Evolutionary conservation across 371 early-diverging fungal species (phyloP).

Genomic region (Lichtheimia hyalospora): DNA sequence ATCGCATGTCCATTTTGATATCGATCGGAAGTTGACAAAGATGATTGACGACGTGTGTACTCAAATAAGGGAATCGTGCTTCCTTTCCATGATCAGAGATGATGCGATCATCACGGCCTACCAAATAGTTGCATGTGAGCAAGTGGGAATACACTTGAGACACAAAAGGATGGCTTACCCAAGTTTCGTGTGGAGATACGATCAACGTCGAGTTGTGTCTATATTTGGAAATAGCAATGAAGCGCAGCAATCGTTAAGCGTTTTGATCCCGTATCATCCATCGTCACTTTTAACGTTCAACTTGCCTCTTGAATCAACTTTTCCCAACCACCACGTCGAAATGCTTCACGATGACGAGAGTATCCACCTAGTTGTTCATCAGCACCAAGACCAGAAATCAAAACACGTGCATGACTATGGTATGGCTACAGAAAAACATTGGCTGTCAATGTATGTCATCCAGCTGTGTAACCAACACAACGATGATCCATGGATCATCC

Average conservation of each 20-base stretch:
- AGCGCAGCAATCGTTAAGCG: no score
- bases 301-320: constrained; percentile 66
- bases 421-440: constrained; percentile 27
- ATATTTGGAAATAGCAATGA: background rate
- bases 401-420: constrained; percentile 69
- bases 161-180: constrained; percentile 29
- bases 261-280: no score
- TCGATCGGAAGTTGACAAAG: constrained; percentile 73
- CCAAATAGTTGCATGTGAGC: background rate
- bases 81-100: constrained; percentile 88
- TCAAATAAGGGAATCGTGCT: constrained; percentile 89
- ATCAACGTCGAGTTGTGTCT: constrained; percentile 83
- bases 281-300: no score
- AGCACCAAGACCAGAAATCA: constrained; percentile 93
- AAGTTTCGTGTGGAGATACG: constrained; percentile 87
- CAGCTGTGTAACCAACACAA: background rate
- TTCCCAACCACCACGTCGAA: constrained; percentile 61
- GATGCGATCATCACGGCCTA: constrained; percentile 92
- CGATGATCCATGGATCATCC: no score
- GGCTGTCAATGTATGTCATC: background rate
- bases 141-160: no score
- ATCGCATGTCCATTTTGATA: constrained; percentile 80
- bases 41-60: constrained; percentile 67
- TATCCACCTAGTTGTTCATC: constrained; percentile 96
- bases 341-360: constrained; percentile 82